Evolutionary conservation across 208 protist genomes (phyloP).

Genomic region (Trypanosoma grayi): DNA sequence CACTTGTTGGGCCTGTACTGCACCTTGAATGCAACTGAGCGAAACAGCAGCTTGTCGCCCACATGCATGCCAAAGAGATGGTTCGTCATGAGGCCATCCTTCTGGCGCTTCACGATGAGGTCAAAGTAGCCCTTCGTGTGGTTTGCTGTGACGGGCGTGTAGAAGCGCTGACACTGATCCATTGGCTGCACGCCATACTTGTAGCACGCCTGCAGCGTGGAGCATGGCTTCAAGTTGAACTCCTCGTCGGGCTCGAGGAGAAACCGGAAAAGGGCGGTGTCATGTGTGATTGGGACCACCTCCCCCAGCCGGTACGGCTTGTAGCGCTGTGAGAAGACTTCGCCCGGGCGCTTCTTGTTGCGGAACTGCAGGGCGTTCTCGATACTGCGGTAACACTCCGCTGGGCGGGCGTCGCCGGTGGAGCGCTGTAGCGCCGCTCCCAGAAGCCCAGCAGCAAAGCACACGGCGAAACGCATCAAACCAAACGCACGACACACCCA

Average conservation of each 20-base stretch:
- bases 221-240: conserved; percentile 86
- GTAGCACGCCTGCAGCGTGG: conserved; percentile 86
- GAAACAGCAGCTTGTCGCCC: conserved; percentile 82
- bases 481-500: too few species aligned
- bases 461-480: conserved; percentile 54
- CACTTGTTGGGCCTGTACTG: conserved; percentile 84
- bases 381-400: conserved; percentile 71
- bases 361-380: conserved; percentile 73
- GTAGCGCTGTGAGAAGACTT: conserved; percentile 82
- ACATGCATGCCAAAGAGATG: conserved; percentile 89
- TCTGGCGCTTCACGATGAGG: conserved; percentile 84
- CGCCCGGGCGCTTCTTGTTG: conserved; percentile 38
- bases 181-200: conserved; percentile 83
- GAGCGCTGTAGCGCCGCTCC: conserved; percentile 21
- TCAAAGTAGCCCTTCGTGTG: conserved; percentile 88
- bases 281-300: conserved; percentile 81
- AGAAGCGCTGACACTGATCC: conserved; percentile 87
- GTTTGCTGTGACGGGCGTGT: conserved; percentile 88
- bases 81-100: conserved; percentile 75
- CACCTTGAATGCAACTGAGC: conserved; percentile 79
- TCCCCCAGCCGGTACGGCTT: conserved; percentile 81
- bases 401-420: conserved; percentile 2
- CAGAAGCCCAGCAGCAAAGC: conserved; percentile 30
- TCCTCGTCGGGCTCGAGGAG: conserved; percentile 75
- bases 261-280: conserved; percentile 88